Evolutionary conservation across 306 rosid genomes (phyloP).

Genomic region (Abrus precatorius): DNA sequence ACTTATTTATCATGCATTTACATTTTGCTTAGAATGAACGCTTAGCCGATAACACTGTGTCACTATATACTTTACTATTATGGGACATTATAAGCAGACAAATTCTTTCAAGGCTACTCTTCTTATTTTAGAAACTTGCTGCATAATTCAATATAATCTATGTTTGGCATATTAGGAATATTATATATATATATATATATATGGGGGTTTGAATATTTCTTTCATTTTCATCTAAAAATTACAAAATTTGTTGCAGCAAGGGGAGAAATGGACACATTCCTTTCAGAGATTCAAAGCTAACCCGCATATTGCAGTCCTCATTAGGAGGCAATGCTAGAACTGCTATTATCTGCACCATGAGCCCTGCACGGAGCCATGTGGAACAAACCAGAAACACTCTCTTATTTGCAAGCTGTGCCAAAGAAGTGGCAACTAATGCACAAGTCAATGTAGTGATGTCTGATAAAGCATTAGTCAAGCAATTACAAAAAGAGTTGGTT

Average conservation of each 20-base stretch:
- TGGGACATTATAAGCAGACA: constrained; percentile 18
- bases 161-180: constrained; percentile 9
- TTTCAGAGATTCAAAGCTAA: constrained; percentile 98
- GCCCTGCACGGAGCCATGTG: constrained; percentile 91
- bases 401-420: constrained; percentile 97
- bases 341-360: constrained; percentile 97
- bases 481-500: constrained; percentile 86
- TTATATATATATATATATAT: background rate
- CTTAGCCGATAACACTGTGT: background rate
- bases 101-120: constrained; percentile 20
- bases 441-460: constrained; percentile 93
- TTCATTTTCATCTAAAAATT: constrained; percentile 16
- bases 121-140: constrained; percentile 19
- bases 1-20: constrained; percentile 13
- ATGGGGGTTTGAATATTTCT: constrained; percentile 21
- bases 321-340: constrained; percentile 98
- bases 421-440: constrained; percentile 91
- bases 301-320: constrained; percentile 96
- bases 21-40: background rate
- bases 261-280: constrained; percentile 98
- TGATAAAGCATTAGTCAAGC: constrained; percentile 94
- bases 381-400: constrained; percentile 99
- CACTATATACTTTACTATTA: background rate
- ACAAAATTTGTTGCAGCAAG: constrained; percentile 73
- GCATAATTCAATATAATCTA: background rate